Base-by-base conservation (phyloP, 164 flowering plant species). In the Platanus orientalis region DNA sequence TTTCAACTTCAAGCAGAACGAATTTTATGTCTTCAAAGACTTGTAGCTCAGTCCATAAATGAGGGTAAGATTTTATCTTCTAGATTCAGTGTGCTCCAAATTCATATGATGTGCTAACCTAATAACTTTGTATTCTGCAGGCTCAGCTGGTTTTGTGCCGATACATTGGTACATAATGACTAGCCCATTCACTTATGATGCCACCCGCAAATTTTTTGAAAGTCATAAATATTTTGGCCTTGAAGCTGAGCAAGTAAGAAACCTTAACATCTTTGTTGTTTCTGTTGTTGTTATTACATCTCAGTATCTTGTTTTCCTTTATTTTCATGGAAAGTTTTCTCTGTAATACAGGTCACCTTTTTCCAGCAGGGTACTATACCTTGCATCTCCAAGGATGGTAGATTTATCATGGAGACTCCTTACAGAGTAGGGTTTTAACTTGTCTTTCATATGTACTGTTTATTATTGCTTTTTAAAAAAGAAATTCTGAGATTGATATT, bases 341-440 rank as follows among this genome's bases (percentile, higher is more conserved):
- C 39, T 57, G 32, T 29, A 32, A 53, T 76, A 63, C 81, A 92
- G 99, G 78, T 95, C 36, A 95, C 94, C 61, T 95, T 95, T 81
- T 95, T 95, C 76, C 87, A 82, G 78, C 99, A 95, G 72, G 99
- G 99, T n/a, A 92, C 97, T n/a, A 81, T 95, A 58, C 99, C 99
- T 67, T 92, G 99, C 72, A 74, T 95, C 61, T 85, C 96, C 20
- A 84, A 82, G 69, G 97, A 95, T 78, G 95, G 98, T 24, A 89
- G 89, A 81, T 82, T 88, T 73, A 84, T 95, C 55, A 88, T 95
- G 99, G 99, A 95, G 77, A 82, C 88, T 68, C 92, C 98, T 63
- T 82, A 75, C 78, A 86, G 64, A 57, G 98, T 92, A 83, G 42
- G 83, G 32, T 74, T 70, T 53, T 49, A 61, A 44, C 29, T 50